Conservation (phyloP, 2,329 filamentous ascomycete genomes). For the Periconia sp. region DNA sequence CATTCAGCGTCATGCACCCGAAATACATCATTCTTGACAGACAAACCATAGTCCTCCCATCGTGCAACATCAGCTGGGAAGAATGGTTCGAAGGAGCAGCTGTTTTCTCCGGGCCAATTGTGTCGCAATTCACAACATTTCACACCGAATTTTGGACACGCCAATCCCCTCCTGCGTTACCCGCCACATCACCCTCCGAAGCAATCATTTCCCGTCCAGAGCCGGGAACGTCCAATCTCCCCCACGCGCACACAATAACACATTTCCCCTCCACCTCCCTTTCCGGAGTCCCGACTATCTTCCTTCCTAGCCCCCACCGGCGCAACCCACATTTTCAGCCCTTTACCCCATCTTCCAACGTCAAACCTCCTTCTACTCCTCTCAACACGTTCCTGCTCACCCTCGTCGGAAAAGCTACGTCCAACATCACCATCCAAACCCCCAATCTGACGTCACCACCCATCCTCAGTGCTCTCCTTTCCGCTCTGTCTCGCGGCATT, state of each 20-base stretch:
- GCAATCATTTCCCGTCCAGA: neutral
- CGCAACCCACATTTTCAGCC: conserved; percentile 66
- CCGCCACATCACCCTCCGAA: neutral
- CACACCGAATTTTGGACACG: conserved; percentile 69
- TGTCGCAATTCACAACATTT: conserved; percentile 65
- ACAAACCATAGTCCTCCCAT: conserved; percentile 67
- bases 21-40: conserved; percentile 79
- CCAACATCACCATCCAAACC: conserved; percentile 69
- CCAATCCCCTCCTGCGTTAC: neutral
- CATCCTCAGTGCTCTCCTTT: conserved; percentile 62
- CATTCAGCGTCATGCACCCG: conserved; percentile 84
- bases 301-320: conserved; percentile 75
- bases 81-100: conserved; percentile 82
- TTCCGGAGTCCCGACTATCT: conserved; percentile 52
- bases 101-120: conserved; percentile 63
- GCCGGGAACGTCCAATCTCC: neutral
- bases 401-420: conserved; percentile 60
- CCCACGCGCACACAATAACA: conserved; percentile 9
- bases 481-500: conserved; percentile 66
- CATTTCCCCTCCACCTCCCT: conserved; percentile 6
- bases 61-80: conserved; percentile 86
- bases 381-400: conserved; percentile 67
- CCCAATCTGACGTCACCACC: conserved; percentile 74
- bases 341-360: conserved; percentile 20
- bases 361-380: conserved; percentile 67